Percentiles rank a stretch among this genome's conserved stretches.
These are phyloP conservation scores for Coemansia sp. DNA, from an alignment of 192 early-diverging fungal genomes.

Conservation along the genomic window DNA sequence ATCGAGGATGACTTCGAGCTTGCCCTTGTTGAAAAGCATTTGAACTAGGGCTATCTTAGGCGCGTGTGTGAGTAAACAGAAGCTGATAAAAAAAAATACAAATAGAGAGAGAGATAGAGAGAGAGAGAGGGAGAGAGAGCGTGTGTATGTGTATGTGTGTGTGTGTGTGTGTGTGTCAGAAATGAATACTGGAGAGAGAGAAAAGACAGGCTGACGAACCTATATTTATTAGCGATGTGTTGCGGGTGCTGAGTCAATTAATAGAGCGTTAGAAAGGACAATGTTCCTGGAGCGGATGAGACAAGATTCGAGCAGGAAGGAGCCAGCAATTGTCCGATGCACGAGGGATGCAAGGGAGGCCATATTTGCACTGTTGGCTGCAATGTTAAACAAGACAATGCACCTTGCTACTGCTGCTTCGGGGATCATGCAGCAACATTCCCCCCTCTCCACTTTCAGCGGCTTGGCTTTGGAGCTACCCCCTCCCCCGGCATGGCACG, in stretches of 20 bases:
- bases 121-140: background rate
- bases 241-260: slow-evolving; percentile 1
- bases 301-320: background rate
- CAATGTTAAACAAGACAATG: background rate
- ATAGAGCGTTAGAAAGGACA: background rate
- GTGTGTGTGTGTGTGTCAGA: background rate
- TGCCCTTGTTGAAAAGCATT: slow-evolving; percentile 42
- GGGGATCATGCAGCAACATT: background rate
- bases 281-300: slow-evolving; percentile 1
- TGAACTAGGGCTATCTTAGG: background rate
- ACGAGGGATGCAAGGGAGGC: slow-evolving; percentile 9
- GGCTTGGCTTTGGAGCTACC: background rate
- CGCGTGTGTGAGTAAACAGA: background rate
- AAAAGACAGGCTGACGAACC: background rate
- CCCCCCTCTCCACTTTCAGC: background rate
- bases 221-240: background rate
- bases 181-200: slow-evolving; percentile 7
- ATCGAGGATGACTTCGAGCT: slow-evolving; percentile 42
- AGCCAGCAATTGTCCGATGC: background rate
- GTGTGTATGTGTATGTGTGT: background rate
- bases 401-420: background rate
- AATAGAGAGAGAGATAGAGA: background rate
- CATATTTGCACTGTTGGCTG: background rate
- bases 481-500: background rate
- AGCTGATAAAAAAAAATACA: background rate